phyloP scores from a whole-genome alignment of 768 basidiomycete species.

The Dendrothele bispora region DNA sequence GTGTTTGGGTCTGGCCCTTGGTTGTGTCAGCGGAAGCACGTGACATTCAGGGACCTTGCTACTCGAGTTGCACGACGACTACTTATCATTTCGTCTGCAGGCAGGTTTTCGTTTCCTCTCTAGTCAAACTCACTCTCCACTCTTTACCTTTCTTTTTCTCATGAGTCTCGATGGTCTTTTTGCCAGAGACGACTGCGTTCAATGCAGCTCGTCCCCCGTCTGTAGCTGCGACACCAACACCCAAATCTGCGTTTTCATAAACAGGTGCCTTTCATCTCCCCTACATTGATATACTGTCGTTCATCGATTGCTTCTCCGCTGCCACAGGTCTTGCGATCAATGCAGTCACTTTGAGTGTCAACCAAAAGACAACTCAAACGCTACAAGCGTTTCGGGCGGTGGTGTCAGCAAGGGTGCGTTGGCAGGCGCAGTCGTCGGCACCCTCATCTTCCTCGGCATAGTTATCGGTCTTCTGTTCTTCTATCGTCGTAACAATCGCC shows the following conservation, averaged over 20 bases:
- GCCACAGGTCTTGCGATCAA: conserved; percentile 52
- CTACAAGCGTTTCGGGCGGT: conserved; percentile 23
- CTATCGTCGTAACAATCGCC: conserved; percentile 59
- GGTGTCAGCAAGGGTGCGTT: conserved; percentile 69
- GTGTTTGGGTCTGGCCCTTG: too few relatives aligned
- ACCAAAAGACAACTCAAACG: conserved; percentile 16
- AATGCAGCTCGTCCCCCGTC: conserved; percentile 44
- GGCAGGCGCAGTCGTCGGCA: conserved; percentile 71
- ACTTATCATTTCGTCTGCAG: too few relatives aligned
- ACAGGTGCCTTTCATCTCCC: conserved; percentile 42
- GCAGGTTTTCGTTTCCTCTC: conserved; percentile 11
- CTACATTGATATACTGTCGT: not conserved
- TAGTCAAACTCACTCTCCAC: conserved; percentile 25
- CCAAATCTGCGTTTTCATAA: conserved; percentile 61
- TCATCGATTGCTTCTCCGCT: conserved; percentile 2
- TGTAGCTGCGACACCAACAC: conserved; percentile 58
- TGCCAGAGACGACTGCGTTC: conserved; percentile 44
- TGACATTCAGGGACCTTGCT: too few relatives aligned
- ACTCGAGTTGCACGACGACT: too few relatives aligned
- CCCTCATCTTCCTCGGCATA: conserved; percentile 56
- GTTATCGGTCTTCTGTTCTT: conserved; percentile 55
- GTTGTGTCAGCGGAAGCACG: too few relatives aligned
- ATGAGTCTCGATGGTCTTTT: conserved; percentile 40
- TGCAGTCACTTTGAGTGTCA: conserved; percentile 55
- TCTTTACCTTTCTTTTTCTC: conserved; percentile 30